These are phyloP conservation scores for Mycena galericulata DNA, from an alignment of 768 basidiomycete species.

Conservation along the genomic window DNA sequence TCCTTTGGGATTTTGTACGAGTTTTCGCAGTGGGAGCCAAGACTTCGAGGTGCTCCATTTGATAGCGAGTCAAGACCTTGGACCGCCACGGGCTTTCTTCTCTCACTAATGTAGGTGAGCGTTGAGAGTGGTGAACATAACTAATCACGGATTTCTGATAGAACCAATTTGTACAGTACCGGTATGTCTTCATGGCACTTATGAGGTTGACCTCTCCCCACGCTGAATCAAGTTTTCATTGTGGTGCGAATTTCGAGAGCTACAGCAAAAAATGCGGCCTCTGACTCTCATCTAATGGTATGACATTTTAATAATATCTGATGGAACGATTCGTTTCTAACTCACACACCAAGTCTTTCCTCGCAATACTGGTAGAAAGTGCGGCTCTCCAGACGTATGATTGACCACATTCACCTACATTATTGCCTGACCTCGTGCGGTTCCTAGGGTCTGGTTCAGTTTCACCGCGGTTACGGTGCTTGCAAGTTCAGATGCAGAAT, in stretches of 20 bases:
- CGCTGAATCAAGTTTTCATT: not conserved
- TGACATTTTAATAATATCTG: not conserved
- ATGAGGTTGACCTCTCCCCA: not conserved
- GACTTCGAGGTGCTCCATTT: not conserved
- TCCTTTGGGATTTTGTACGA: not conserved
- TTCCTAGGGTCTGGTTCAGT: not conserved
- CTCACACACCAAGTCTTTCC: not conserved
- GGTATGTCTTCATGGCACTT: not conserved
- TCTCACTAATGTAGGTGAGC: not conserved
- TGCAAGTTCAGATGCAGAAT: not conserved
- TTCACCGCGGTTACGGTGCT: not conserved
- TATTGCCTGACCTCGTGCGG: too few relatives aligned
- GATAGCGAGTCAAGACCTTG: not conserved
- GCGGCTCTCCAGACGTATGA: too few relatives aligned
- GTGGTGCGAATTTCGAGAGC: not conserved
- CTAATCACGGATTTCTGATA: slow-evolving; percentile 7
- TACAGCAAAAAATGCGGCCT: not conserved
- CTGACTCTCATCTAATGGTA: not conserved
- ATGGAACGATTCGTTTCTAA: not conserved
- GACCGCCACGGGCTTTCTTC: not conserved
- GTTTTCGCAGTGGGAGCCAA: slow-evolving; percentile 5
- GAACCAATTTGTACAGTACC: slow-evolving; percentile 20
- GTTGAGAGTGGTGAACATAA: too few relatives aligned
- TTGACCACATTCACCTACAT: too few relatives aligned
- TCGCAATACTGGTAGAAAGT: not conserved